These are phyloP conservation scores for Fraxinus dipetala DNA, from an alignment of 305 asterid species.

Conservation along the genomic window DNA sequence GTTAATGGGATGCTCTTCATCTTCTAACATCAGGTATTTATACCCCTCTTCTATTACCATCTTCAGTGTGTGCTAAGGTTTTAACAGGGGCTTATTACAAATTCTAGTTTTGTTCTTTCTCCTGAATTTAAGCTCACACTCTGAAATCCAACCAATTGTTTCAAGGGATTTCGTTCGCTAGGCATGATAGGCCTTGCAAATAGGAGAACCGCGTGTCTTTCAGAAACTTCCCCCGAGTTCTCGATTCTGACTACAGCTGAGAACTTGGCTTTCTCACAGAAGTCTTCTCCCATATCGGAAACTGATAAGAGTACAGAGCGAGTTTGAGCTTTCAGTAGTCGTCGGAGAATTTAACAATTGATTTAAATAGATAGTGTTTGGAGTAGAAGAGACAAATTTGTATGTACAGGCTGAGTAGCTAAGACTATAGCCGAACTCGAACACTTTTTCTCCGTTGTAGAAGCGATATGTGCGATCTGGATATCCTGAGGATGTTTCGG, in stretches of 20 bases:
- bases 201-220: slow-evolving; percentile 46
- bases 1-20: not conserved
- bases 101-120: not conserved
- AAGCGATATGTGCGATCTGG: slow-evolving; percentile 81
- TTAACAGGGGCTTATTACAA: not conserved
- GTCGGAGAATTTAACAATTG: not conserved
- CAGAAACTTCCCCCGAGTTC: slow-evolving; percentile 36
- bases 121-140: not conserved
- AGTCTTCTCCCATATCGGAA: slow-evolving; percentile 31
- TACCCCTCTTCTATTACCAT: not conserved
- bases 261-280: slow-evolving; percentile 38
- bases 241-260: slow-evolving; percentile 39
- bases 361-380: slow-evolving; percentile 35
- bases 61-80: not conserved
- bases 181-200: slow-evolving; percentile 20
- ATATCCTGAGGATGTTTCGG: slow-evolving; percentile 58
- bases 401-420: slow-evolving; percentile 53
- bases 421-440: slow-evolving; percentile 61
- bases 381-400: slow-evolving; percentile 38
- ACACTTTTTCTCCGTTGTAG: slow-evolving; percentile 65
- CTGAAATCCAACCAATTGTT: not conserved
- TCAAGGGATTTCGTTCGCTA: slow-evolving; percentile 1
- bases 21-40: not conserved
- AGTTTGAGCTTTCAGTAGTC: slow-evolving; percentile 8
- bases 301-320: slow-evolving; percentile 24